A percentile compares a stretch with the other conserved stretches of the same genome.
Evolutionary conservation across 495 filamentous ascomycete genomes (phyloP).

Genomic region (Penicillium chermesinum): DNA sequence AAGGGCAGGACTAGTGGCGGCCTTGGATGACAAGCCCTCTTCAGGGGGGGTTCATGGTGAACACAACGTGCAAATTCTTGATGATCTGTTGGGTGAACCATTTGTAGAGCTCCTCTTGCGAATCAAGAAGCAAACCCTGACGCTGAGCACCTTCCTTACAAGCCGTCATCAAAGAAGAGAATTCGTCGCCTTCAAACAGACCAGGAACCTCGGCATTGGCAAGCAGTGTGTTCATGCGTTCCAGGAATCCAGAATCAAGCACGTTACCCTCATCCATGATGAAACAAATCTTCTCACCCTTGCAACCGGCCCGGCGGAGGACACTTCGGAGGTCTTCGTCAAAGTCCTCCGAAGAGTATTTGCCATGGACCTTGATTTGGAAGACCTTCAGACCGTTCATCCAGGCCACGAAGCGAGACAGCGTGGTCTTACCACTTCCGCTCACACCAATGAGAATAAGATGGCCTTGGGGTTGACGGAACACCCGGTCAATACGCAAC

Average conservation of each 20-base stretch:
- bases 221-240: conserved; percentile 97
- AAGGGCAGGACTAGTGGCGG: conserved; percentile 91
- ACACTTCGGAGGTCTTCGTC: conserved; percentile 95
- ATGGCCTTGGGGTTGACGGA: conserved; percentile 96
- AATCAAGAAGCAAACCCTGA: conserved; percentile 90
- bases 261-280: conserved; percentile 99
- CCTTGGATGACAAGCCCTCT: conserved; percentile 89
- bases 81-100: conserved; percentile 99
- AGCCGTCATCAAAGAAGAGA: conserved; percentile 92
- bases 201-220: conserved; percentile 98
- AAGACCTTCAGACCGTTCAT: conserved; percentile 99
- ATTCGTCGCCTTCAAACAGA: conserved; percentile 96
- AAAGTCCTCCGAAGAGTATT: conserved; percentile 97
- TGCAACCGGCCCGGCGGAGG: conserved; percentile 88
- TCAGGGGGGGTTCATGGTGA: conserved; percentile 99
- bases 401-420: conserved; percentile 98
- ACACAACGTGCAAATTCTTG: conserved; percentile 97
- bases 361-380: conserved; percentile 99
- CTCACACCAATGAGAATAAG: conserved; percentile 97
- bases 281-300: conserved; percentile 99
- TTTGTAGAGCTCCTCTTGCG: conserved; percentile 97
- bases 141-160: conserved; percentile 98
- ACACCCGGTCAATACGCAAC: conserved; percentile 94
- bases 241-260: conserved; percentile 94
- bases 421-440: conserved; percentile 95